Conservation (phyloP, 495 filamentous ascomycete species). For the Trichocladium uniseriatum region DNA sequence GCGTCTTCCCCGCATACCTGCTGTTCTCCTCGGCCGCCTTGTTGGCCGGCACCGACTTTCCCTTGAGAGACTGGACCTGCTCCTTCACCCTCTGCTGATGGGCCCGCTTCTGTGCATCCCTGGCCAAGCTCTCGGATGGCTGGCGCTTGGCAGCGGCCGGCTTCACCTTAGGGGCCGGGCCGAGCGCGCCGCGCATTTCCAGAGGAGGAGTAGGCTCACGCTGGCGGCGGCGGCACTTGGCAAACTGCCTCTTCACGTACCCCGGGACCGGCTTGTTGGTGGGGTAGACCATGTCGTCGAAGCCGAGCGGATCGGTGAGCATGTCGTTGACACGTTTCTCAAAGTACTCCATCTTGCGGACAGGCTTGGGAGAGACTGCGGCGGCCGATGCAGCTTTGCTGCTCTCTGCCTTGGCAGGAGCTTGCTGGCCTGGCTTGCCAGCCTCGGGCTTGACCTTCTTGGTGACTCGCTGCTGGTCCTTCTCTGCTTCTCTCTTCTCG, state of each 20-base stretch:
- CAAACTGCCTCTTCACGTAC: not conserved
- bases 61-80: not conserved
- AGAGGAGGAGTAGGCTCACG: not conserved
- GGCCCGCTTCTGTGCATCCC: slow-evolving; percentile 7
- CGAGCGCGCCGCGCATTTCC: slow-evolving; percentile 16
- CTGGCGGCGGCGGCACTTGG: slow-evolving; percentile 3
- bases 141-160: not conserved
- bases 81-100: slow-evolving; percentile 11
- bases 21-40: not conserved
- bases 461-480: not conserved
- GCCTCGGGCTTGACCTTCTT: not conserved
- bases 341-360: slow-evolving; percentile 10
- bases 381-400: not conserved
- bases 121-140: not conserved
- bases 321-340: slow-evolving; percentile 18
- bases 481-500: slow-evolving; percentile 3
- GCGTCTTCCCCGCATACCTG: not conserved
- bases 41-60: not conserved
- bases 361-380: not conserved
- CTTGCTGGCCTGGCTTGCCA: not conserved
- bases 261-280: not conserved
- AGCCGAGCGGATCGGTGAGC: slow-evolving; percentile 20
- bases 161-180: not conserved
- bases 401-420: not conserved
- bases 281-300: slow-evolving; percentile 21